These are phyloP conservation scores for Imleria badia DNA, from an alignment of 768 basidiomycete genomes.

Conservation along the genomic window DNA sequence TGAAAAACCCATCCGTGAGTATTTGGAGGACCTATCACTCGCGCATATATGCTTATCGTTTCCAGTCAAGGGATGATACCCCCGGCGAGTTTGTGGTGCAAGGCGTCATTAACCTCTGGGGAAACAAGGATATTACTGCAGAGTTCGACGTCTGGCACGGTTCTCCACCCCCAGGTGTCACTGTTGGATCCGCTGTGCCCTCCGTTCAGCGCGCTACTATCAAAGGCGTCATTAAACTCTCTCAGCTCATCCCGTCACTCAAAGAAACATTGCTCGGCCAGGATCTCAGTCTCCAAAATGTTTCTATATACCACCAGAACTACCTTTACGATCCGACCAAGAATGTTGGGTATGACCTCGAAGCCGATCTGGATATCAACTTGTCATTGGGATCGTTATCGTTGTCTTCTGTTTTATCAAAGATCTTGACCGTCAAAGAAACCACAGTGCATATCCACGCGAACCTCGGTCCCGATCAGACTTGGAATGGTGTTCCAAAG, in stretches of 20 bases:
- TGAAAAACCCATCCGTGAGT: slow-evolving; percentile 1
- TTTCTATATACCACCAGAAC: slow-evolving; percentile 9
- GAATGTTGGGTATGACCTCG: background rate
- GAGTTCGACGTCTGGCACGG: slow-evolving; percentile 7
- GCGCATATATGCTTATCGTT: background rate
- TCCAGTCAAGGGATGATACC: background rate
- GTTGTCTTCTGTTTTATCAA: background rate
- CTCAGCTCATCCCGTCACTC: slow-evolving; percentile 2
- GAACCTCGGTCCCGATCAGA: background rate
- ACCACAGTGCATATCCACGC: background rate
- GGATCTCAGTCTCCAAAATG: slow-evolving; percentile 1
- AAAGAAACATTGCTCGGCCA: background rate
- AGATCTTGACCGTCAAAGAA: background rate
- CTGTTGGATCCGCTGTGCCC: background rate
- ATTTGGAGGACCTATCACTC: background rate
- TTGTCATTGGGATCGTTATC: background rate
- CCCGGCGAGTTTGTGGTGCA: background rate
- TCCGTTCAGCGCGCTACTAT: slow-evolving; percentile 1
- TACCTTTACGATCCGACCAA: slow-evolving; percentile 2
- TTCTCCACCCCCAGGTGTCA: slow-evolving; percentile 1
- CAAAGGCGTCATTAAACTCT: slow-evolving; percentile 2
- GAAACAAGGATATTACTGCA: background rate
- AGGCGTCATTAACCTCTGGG: slow-evolving; percentile 5
- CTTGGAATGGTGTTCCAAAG: background rate
- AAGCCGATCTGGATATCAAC: background rate